Base-by-base conservation (phyloP, 2,329 filamentous ascomycete species). In the Rutstroemia sp. region DNA sequence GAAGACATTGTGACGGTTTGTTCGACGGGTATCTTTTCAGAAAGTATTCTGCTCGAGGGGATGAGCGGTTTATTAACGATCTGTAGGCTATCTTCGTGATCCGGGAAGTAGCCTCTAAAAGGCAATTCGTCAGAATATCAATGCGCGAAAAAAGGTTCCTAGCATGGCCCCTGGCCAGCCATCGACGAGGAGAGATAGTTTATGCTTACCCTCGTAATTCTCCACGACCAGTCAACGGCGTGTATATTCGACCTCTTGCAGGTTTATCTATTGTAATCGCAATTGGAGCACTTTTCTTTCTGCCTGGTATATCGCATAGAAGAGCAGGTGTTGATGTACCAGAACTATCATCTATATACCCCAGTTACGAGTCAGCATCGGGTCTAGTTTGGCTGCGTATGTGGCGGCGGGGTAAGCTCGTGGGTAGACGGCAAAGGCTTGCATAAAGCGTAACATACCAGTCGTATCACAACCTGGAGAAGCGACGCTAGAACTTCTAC, bases 91-190 rank as follows among this genome's bases (percentile, higher is more conserved):
- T 83, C 78, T 67, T 83, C 81, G 69, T 83, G 80, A 34, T 78
- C 68, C 17, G 81, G 80, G 62, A 84, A 84, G 63, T 84, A 84
- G 27, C 77, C 81, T 67, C 81, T 84, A 61, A 38, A 54, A 34
- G 52, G 53, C 49, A 50, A 5, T 48, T 49, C 9, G 52, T 54
- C 34, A 54, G 37, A 44, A 49, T 30, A 27, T 39, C 37, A 54
- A 49, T 25, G 23, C 21, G 6, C 14, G 12, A n/a, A 30, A 41
- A 12, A 14, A n/a, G 12, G 7, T 30, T 54, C 34, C 42, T 17
- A 2, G 23, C 37, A 48, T 54, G 21, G 30, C n/a, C 45, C 51
- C 48, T 41, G 51, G 7, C 12, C 7, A 9, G 8, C 51, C 5
- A 38, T 17, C 9, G 10, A 51, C 61, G 57, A 59, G 34, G 39